Evolutionary conservation across 1,139 yeast genomes (phyloP).

Genomic region (Scheffersomyces stambukii): DNA sequence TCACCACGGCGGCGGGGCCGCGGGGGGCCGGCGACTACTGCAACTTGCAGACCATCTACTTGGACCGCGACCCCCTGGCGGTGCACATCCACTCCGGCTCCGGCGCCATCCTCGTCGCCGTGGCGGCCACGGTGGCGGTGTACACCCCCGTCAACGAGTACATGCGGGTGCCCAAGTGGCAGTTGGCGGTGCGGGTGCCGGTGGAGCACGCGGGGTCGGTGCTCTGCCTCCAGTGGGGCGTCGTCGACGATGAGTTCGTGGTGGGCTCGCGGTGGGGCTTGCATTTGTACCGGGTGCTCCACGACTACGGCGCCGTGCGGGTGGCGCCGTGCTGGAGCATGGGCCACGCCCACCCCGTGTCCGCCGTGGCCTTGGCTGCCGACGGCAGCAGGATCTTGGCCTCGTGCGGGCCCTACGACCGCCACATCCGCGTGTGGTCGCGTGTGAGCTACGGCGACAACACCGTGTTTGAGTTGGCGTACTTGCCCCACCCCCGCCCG

Average conservation of each 20-base stretch:
- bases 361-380: constrained; percentile 52
- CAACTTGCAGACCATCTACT: constrained; percentile 71
- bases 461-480: constrained; percentile 66
- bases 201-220: constrained; percentile 24
- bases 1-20: too few relatives aligned
- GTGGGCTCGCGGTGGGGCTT: constrained; percentile 53
- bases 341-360: constrained; percentile 54
- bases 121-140: constrained; percentile 27
- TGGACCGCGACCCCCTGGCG: constrained; percentile 62
- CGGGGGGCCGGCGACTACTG: constrained; percentile 19
- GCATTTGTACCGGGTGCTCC: constrained; percentile 49
- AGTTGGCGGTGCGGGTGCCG: constrained; percentile 20
- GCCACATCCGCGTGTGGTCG: constrained; percentile 74
- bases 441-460: constrained; percentile 65
- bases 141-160: constrained; percentile 45
- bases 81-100: constrained; percentile 57
- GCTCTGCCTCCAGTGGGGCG: constrained; percentile 66
- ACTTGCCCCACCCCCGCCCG: constrained; percentile 55
- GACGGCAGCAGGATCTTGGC: constrained; percentile 63
- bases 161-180: constrained; percentile 49
- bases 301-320: constrained; percentile 39
- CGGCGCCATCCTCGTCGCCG: constrained; percentile 54
- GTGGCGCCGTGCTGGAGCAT: constrained; percentile 50
- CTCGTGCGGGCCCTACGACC: constrained; percentile 58
- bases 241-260: constrained; percentile 50